Conservation (phyloP, 257 asterid genomes). For the Nemophila menziesii region DNA sequence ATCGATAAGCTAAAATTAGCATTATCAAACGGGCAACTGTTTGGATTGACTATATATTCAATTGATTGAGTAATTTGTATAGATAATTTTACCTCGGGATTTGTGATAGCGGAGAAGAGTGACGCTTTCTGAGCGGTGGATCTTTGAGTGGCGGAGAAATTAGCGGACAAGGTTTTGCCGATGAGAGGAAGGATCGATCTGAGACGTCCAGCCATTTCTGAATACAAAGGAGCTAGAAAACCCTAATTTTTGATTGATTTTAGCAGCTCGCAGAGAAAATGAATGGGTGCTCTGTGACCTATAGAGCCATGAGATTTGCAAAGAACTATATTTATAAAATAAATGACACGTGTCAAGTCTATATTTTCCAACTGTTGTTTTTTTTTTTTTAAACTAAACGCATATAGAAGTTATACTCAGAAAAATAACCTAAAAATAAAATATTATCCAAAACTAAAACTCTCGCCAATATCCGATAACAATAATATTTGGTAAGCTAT, state of each 20-base stretch:
- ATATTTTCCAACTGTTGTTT: neutral
- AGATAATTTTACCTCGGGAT: slow-evolving; percentile 28
- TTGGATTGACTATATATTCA: neutral
- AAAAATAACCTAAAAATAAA: too few relatives aligned
- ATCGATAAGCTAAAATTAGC: neutral
- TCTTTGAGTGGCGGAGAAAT: slow-evolving; percentile 30
- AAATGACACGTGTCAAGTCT: neutral
- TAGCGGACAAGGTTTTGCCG: slow-evolving; percentile 36
- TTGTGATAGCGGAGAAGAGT: slow-evolving; percentile 25
- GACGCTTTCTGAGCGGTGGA: slow-evolving; percentile 27
- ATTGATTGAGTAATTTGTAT: neutral
- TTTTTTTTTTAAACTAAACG: neutral
- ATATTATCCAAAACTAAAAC: too few relatives aligned
- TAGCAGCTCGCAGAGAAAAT: neutral
- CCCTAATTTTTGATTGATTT: neutral
- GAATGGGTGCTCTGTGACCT: neutral
- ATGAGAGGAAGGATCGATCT: slow-evolving; percentile 47
- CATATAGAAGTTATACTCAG: too few relatives aligned
- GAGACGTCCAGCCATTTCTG: slow-evolving; percentile 43
- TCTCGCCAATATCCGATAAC: too few relatives aligned
- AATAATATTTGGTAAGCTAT: too few relatives aligned
- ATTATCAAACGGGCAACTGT: neutral
- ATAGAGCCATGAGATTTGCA: neutral
- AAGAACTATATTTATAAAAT: neutral
- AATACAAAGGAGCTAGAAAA: slow-evolving; percentile 10